A percentile compares a stretch with the other conserved stretches of the same genome.
Conservation (phyloP, 345 rosid genomes). For the Linum usitatissimum region DNA sequence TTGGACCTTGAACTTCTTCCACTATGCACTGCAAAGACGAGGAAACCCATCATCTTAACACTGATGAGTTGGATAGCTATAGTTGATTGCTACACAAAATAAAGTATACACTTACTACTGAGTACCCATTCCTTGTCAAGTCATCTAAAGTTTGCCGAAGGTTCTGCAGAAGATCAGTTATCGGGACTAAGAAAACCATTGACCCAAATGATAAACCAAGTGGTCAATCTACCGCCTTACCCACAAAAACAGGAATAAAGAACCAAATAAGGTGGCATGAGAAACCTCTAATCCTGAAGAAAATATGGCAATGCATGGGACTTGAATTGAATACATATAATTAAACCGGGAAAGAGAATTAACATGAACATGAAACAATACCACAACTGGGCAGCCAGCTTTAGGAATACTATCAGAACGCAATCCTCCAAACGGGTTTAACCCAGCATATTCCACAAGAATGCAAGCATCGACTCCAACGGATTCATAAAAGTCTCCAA, state of each 20-base stretch:
- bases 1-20: constrained; percentile 96
- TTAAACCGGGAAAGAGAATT: too few relatives aligned
- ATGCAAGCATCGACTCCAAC: constrained; percentile 94
- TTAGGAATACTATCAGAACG: constrained; percentile 79
- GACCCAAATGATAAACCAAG: not conserved
- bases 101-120: constrained; percentile 57
- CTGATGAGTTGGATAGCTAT: not conserved
- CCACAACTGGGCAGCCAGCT: constrained; percentile 98
- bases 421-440: constrained; percentile 91
- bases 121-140: constrained; percentile 67
- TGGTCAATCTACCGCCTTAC: not conserved
- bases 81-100: not conserved
- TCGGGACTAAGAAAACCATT: not conserved
- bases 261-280: not conserved
- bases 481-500: constrained; percentile 93
- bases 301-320: not conserved
- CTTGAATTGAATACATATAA: not conserved
- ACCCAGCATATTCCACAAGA: constrained; percentile 92
- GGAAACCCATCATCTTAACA: constrained; percentile 9
- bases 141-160: constrained; percentile 98
- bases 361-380: constrained; percentile 17
- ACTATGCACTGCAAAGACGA: constrained; percentile 69
- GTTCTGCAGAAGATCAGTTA: constrained; percentile 47
- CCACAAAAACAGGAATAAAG: not conserved
- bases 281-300: not conserved